Conservation (phyloP, 768 basidiomycete genomes). For the Cubamyces lactineus region DNA sequence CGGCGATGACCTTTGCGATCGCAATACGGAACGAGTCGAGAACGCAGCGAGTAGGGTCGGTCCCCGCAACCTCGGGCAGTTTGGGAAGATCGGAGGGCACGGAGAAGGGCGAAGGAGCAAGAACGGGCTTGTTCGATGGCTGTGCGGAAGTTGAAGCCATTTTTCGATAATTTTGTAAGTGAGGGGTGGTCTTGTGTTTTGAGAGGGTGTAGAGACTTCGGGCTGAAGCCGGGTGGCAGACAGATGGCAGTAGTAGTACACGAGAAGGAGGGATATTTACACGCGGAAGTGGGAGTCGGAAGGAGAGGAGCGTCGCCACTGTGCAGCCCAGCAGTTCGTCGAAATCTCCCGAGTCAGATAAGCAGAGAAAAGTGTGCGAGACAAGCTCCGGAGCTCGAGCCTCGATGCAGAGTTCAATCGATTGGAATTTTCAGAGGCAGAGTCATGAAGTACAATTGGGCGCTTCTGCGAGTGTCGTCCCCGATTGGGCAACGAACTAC, state of each 20-base stretch:
- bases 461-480: conserved; percentile 5
- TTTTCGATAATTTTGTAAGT: not conserved
- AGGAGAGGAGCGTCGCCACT: conserved; percentile 15
- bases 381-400: conserved; percentile 15
- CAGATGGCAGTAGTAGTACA: not conserved
- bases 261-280: conserved; percentile 18
- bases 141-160: conserved; percentile 18
- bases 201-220: not conserved
- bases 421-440: conserved; percentile 22
- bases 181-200: no score
- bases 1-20: conserved; percentile 72
- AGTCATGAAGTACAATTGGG: conserved; percentile 9
- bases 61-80: conserved; percentile 46
- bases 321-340: not conserved
- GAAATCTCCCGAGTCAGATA: conserved; percentile 2
- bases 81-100: conserved; percentile 30
- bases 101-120: conserved; percentile 21
- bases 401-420: conserved; percentile 12
- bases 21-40: conserved; percentile 82
- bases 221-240: not conserved
- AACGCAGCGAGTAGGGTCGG: conserved; percentile 66
- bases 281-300: conserved; percentile 21
- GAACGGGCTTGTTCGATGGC: conserved; percentile 16
- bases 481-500: conserved; percentile 8
- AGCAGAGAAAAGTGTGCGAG: not conserved